phyloP scores from a whole-genome alignment of 2,329 filamentous ascomycete species.

The Nothophoma quercina region DNA sequence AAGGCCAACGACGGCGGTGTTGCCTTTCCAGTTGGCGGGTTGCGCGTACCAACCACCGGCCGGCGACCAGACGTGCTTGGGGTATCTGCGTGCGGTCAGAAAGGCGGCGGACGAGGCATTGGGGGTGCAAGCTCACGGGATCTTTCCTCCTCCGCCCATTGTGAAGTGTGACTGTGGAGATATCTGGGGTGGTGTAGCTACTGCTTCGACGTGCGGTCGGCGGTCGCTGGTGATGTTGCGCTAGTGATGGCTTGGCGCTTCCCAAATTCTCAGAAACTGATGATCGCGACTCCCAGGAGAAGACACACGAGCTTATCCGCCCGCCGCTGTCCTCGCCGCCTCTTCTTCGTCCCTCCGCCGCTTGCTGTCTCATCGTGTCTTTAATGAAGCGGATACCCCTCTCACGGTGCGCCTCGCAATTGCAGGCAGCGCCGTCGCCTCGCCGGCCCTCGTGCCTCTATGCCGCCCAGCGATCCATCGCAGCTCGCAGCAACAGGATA shows the following conservation, averaged over 20 bases:
- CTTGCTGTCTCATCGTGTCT: constrained; percentile 5
- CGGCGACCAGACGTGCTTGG: constrained; percentile 99
- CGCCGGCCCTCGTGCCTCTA: constrained; percentile 53
- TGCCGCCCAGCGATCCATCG: constrained; percentile 23
- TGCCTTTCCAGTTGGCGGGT: constrained; percentile 92
- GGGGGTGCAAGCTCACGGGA: constrained; percentile 60
- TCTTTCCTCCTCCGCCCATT: constrained; percentile 70
- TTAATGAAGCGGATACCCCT: constrained; percentile 69
- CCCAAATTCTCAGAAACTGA: constrained; percentile 19
- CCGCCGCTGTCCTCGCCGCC: constrained; percentile 18
- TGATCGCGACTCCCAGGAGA: background rate
- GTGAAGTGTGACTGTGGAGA: constrained; percentile 66
- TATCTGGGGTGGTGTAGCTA: constrained; percentile 14
- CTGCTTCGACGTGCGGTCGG: constrained; percentile 8
- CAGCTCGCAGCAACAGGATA: constrained; percentile 3
- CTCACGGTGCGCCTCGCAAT: constrained; percentile 67
- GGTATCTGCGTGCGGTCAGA: constrained; percentile 70
- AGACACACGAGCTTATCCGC: constrained; percentile 5
- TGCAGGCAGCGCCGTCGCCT: constrained; percentile 57
- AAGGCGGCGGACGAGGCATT: constrained; percentile 19
- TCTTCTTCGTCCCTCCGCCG: constrained; percentile 24
- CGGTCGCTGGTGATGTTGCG: constrained; percentile 1
- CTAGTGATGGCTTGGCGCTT: constrained; percentile 12
- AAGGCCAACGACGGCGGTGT: constrained; percentile 79
- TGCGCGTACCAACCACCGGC: constrained; percentile 97